Base-by-base conservation (phyloP, 257 asterid species). In the Solanum peruvianum region DNA sequence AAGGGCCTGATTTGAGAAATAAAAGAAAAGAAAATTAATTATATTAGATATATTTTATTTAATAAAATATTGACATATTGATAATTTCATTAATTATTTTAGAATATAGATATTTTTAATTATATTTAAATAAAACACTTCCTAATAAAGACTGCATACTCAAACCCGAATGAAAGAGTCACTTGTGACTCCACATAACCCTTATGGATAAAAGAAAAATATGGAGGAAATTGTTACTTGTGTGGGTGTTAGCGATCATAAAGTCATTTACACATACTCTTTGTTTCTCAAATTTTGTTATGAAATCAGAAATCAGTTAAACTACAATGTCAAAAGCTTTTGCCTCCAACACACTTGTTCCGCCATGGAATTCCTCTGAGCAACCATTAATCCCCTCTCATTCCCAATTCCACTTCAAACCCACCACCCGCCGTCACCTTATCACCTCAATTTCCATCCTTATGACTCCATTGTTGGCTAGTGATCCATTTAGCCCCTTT, bases 381-480 rank as follows among this genome's bases (percentile, higher is more conserved):
- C 91, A 86, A 23, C 60, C 73, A 16, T 71, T 88, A 3, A 11
- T 8, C 13, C 71, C 82, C 9, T 44, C 29, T 47, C 10, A 67
- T 67, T 67, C 87, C 12, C 87, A 76, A 45, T 62, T 37, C 70
- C 82, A 75, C 7, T 72, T 86, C 52, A 23, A 60, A 33, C 58
- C 91, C 88, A 83, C 86, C 89, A 90, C 80, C 71, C 98, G 98
- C 91, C 98, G 98, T 14, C 86, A 88, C 80, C 89, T 93, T 33
- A 86, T 93, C 73, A 85, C 95, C 33, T 92, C 96, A 39, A 84
- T 95, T 16, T 81, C 98, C 85, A 84, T 93, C 75, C 31, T 92
- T 33, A 76, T 92, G 76, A 7, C 94, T 39, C 98, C 97, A 45
- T 92, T 93, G 58, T 37, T 89, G 39, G 8, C 90, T 42, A 88